Base-by-base conservation (phyloP, 129 eudicot genomes). In the Calendula officinalis region DNA sequence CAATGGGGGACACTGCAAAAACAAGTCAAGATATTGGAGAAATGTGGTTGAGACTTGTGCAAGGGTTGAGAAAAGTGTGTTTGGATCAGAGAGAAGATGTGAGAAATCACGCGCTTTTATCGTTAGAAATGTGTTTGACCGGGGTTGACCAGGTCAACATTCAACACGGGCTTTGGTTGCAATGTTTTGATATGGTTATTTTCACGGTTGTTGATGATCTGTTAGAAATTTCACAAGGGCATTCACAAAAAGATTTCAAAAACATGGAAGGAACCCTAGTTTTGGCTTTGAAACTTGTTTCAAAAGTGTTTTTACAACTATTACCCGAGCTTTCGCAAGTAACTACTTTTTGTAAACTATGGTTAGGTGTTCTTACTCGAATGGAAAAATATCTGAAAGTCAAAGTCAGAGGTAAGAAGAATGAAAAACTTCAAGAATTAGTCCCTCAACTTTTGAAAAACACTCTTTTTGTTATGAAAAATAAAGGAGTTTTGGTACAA, bases 81-180 rank as follows among this genome's bases (percentile, higher is more conserved):
- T 69, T 86, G 78, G 97, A 90, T 64, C 95, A 84, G 75, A 79
- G 97, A 65, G 97, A 89, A 72, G 95, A 86, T 60, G 91, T 90
- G 43, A 64, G 97, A 39, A 90, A 83, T 65, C 97, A 90, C 17
- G 95, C 97, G 7, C 84, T 86, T 51, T 60, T 73, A 58, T 74
- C 86, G 2, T 48, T 90, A 47, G 89, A 86, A 37, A 77, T 48
- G 79, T 83, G 91, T 77, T 81, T 90, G 77, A 79, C 81, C 1
- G 89, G 86, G 43, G 95, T 79, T 13, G 91, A 83, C 33, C 82
- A 65, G 66, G 77, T 90, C 46, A 48, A 74, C 70, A 71, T 90
- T 43, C 81, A 79, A 14, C 75, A 75, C 3, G 72, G 77, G 9
- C 54, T 83, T 56, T 90, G 91, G 97, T 74, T 82, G 36, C 91